Percentiles rank a stretch among this genome's conserved stretches.
Evolutionary conservation across 1,284 basidiomycete genomes (phyloP).

Genomic region (Puccinia triticina): DNA sequence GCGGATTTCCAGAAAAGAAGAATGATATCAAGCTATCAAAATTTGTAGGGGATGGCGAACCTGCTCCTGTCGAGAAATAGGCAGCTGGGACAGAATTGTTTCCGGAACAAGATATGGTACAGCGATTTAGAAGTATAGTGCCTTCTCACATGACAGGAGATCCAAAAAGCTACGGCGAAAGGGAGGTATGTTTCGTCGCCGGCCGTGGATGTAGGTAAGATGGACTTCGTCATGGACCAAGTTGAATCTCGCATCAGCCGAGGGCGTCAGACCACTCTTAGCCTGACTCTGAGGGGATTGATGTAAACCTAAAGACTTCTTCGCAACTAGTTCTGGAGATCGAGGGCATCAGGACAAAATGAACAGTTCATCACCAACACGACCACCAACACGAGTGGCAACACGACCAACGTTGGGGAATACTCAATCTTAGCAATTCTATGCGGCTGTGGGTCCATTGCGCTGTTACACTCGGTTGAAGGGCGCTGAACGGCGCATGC

Average conservation of each 20-base stretch:
- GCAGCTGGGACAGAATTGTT: background rate
- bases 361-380: background rate
- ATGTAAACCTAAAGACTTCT: background rate
- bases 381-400: background rate
- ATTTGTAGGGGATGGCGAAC: background rate
- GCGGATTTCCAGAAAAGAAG: background rate
- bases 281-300: background rate
- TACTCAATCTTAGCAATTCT: too few relatives aligned
- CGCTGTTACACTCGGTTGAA: too few relatives aligned
- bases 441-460: too few relatives aligned
- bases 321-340: constrained; percentile 4
- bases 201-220: background rate
- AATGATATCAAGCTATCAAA: background rate
- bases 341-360: background rate
- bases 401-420: background rate
- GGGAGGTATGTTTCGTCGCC: background rate
- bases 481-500: too few relatives aligned
- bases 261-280: too few relatives aligned
- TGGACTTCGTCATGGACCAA: too few relatives aligned
- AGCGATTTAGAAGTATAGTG: background rate
- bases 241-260: too few relatives aligned
- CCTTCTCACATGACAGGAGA: background rate
- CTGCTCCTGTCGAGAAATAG: background rate
- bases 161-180: background rate
- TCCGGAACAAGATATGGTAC: constrained; percentile 18